Percentiles rank a stretch among this genome's conserved stretches.
Evolutionary conservation across 1,284 basidiomycete genomes (phyloP).

Genomic region (Tilletiaria anomala): DNA sequence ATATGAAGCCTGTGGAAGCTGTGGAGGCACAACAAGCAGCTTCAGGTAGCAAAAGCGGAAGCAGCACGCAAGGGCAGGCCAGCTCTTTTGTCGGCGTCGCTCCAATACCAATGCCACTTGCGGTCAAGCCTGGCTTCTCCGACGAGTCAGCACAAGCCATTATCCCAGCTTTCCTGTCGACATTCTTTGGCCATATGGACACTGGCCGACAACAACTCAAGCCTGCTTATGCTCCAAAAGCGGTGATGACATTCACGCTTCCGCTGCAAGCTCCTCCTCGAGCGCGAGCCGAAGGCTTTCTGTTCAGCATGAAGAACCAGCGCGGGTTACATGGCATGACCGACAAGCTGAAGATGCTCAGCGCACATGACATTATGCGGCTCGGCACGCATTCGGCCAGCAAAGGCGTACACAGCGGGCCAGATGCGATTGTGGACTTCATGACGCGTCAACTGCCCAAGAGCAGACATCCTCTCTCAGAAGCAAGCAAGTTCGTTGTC

Average conservation of each 20-base stretch:
- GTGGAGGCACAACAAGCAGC: conserved; percentile 9
- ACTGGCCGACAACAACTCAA: no score
- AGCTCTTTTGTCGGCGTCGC: conserved; percentile 43
- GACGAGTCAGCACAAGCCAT: conserved; percentile 54
- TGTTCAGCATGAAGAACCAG: conserved; percentile 56
- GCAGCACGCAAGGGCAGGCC: no score
- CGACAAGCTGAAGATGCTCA: conserved; percentile 49
- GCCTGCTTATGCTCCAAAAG: conserved; percentile 63
- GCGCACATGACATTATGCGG: conserved; percentile 34
- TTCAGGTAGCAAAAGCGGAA: neutral
- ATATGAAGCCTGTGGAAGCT: conserved; percentile 58
- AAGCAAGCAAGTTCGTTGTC: conserved; percentile 58
- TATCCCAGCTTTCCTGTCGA: conserved; percentile 56
- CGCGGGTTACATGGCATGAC: conserved; percentile 61
- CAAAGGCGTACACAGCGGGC: conserved; percentile 51
- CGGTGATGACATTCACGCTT: conserved; percentile 74
- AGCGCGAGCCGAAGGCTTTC: conserved; percentile 34
- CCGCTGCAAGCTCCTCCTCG: conserved; percentile 72
- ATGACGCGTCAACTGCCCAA: conserved; percentile 55
- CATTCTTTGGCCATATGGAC: neutral
- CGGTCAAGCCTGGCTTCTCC: conserved; percentile 61
- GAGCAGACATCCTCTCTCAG: conserved; percentile 60
- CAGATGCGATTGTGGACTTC: conserved; percentile 53
- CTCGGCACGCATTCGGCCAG: conserved; percentile 1
- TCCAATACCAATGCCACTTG: conserved; percentile 45